phyloP scores from a whole-genome alignment of 1,284 basidiomycete genomes.

The Trametes sp. region DNA sequence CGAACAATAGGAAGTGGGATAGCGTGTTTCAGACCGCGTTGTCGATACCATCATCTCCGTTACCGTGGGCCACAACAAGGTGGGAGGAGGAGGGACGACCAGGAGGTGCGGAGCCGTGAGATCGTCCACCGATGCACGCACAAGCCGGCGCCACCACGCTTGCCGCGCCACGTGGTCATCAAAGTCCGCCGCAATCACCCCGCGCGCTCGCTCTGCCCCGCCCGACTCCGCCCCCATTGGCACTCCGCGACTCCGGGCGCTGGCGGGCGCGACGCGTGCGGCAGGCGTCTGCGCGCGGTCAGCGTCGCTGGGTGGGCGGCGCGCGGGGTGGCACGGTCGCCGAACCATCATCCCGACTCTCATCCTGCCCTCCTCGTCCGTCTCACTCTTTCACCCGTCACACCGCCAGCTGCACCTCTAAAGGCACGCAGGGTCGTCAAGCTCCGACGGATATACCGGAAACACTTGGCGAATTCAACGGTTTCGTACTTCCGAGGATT shows the following conservation, averaged over 20 bases:
- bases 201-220: constrained; percentile 12
- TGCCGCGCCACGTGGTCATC: constrained; percentile 8
- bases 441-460: neutral
- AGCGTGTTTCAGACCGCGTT: constrained; percentile 22
- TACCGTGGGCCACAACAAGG: constrained; percentile 12
- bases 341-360: neutral
- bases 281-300: too few species aligned
- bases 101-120: constrained; percentile 18
- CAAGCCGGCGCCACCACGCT: neutral
- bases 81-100: constrained; percentile 1
- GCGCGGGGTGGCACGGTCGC: neutral
- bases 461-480: neutral
- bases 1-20: constrained; percentile 21
- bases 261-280: neutral
- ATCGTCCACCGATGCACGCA: constrained; percentile 6
- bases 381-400: constrained; percentile 1
- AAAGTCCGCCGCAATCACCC: constrained; percentile 16
- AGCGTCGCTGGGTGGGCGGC: neutral
- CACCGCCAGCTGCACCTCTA: neutral
- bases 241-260: constrained; percentile 21
- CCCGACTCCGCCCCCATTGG: constrained; percentile 16
- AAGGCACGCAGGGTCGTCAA: neutral
- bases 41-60: constrained; percentile 12
- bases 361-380: neutral
- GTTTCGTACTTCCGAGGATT: neutral